Base-by-base conservation (phyloP, 2,329 filamentous ascomycete genomes). In the Zymoseptoria crescenta region DNA sequence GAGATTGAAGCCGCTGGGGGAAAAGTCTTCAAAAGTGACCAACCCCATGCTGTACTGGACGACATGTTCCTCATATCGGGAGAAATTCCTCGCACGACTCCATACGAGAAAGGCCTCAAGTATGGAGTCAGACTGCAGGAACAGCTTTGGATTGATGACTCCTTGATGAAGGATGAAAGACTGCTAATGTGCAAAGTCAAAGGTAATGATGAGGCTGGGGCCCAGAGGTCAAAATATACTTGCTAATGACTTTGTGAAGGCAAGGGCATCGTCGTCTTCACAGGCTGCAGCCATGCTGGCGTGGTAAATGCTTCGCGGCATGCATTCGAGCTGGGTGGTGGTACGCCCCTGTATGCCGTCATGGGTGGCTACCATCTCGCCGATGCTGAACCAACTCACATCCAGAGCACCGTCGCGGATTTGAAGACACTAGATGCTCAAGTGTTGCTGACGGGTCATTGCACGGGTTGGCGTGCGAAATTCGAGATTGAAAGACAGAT, bases 281-380 rank as follows among this genome's bases (percentile, higher is more conserved):
- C 68, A 6, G 68, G 68, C 52, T 69, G 68, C 56, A 64, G 59
- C 29, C 68, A 69, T 55, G 68, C 65, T 16, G 68, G 67, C 49
- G 68, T 69, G 9, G 66, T 69, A 9, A 69, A 69, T 56, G 64
- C 67, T 28, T 62, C 65, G 4, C 55, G 56, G 54, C 56, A 68
- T 49, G 65, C 67, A 8, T 56, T 65, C 8, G 60, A 64, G 35
- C 59, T 70, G 0, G 64, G 63, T 16, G 54, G 53, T 8, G 64
- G 62, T 35, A 55, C 65, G 19, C 65, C 68, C 10, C 54, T 69
- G 35, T 69, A 69, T 30, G 67, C 67, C 2, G 66, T 69, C 2
- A 67, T 69, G 66, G 68, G 67, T 35, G 68, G 68, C n/a, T 69
- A 60, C 51, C 68, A 69, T 58, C 62, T 69, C 9, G 68, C 67